A percentile compares a stretch with the other conserved stretches of the same genome.
phyloP scores from a whole-genome alignment of 768 basidiomycete species.

The Naematelia encephala region DNA sequence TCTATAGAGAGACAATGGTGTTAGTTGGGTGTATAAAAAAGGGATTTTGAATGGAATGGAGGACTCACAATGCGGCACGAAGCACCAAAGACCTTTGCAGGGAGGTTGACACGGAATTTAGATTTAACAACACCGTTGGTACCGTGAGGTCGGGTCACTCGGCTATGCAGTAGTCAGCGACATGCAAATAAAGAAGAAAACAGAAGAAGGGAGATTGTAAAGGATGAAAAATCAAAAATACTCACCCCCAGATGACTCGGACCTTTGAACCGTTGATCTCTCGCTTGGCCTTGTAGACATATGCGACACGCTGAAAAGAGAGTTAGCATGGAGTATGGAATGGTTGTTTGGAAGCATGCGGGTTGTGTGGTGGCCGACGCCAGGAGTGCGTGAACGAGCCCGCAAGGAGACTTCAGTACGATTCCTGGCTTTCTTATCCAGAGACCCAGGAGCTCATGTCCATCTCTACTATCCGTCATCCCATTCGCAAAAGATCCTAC shows the following conservation, averaged over 20 bases:
- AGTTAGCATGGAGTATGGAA: no score
- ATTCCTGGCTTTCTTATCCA: no score
- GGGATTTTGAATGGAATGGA: background rate
- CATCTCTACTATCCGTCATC: no score
- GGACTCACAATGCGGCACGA: constrained; percentile 57
- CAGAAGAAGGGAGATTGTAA: background rate
- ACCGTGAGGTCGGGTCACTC: constrained; percentile 90
- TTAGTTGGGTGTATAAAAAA: background rate
- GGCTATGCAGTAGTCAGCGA: constrained; percentile 60
- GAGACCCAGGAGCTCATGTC: no score
- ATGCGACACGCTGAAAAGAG: constrained; percentile 83
- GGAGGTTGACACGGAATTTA: constrained; percentile 93
- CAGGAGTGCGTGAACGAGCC: no score
- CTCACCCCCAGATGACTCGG: constrained; percentile 89
- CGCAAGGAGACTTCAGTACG: no score
- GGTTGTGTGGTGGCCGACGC: no score
- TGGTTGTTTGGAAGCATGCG: no score
- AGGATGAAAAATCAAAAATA: background rate
- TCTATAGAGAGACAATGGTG: constrained; percentile 23
- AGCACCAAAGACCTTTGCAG: constrained; percentile 90
- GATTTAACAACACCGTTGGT: constrained; percentile 92
- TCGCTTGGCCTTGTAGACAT: constrained; percentile 94
- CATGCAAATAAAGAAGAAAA: background rate
- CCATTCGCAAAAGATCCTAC: no score
- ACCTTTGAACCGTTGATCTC: constrained; percentile 91